phyloP scores from a whole-genome alignment of 805 yeast species.

The Kodamaea jinghongensis region DNA sequence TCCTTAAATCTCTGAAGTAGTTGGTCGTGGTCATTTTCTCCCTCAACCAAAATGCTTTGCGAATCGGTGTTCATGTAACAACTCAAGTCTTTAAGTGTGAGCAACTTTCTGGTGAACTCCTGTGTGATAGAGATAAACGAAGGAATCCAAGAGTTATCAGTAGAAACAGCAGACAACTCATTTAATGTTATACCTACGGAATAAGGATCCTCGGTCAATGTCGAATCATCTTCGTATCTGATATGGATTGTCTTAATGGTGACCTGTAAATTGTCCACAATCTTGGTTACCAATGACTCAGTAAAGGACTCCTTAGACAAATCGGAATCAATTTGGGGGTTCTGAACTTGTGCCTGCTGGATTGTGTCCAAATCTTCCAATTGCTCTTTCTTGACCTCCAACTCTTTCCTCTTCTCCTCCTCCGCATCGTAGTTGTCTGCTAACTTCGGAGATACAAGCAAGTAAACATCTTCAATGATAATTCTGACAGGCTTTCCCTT shows the following conservation, averaged over 20 bases:
- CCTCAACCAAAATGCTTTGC: slow-evolving; percentile 11
- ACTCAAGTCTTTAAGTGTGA: slow-evolving; percentile 71
- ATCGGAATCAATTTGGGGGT: slow-evolving; percentile 28
- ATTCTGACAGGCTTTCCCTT: slow-evolving; percentile 91
- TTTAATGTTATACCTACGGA: slow-evolving; percentile 78
- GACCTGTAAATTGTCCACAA: slow-evolving; percentile 88
- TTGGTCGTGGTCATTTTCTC: slow-evolving; percentile 38
- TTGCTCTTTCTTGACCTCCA: slow-evolving; percentile 64
- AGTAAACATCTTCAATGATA: slow-evolving; percentile 78
- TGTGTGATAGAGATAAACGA: slow-evolving; percentile 75
- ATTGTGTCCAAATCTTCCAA: slow-evolving; percentile 64
- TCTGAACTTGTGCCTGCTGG: slow-evolving; percentile 42
- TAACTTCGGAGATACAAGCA: slow-evolving; percentile 75
- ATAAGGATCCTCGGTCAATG: slow-evolving; percentile 72
- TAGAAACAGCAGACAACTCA: slow-evolving; percentile 88
- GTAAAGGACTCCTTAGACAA: slow-evolving; percentile 74
- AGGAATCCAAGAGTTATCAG: slow-evolving; percentile 82
- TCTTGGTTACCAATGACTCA: slow-evolving; percentile 81
- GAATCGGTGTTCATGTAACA: slow-evolving; percentile 80
- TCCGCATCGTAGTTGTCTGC: slow-evolving; percentile 52
- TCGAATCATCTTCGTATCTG: slow-evolving; percentile 79
- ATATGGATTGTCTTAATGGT: slow-evolving; percentile 89
- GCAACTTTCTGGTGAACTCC: slow-evolving; percentile 66
- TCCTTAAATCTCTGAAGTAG: slow-evolving; percentile 48
- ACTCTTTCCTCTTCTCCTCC: slow-evolving; percentile 58